Conservation (phyloP, 768 basidiomycete genomes). For the Candolleomyces aberdarensis region DNA sequence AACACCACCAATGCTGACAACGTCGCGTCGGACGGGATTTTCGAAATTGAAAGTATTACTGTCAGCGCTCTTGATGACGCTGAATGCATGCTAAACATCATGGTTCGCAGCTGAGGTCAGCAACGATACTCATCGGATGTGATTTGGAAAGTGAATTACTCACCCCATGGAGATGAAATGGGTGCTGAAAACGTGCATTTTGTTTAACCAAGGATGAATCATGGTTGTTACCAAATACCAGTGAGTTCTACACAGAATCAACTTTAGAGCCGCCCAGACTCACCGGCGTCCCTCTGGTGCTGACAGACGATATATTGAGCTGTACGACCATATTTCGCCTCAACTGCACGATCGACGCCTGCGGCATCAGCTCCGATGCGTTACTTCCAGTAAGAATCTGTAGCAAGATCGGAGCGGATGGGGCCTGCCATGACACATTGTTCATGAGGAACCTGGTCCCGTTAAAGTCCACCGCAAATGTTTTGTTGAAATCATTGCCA, state of each 20-base stretch:
- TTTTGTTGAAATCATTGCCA: slow-evolving; percentile 38
- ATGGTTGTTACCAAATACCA: no score
- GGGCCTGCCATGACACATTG: slow-evolving; percentile 22
- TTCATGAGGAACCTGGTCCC: slow-evolving; percentile 25
- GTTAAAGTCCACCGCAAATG: slow-evolving; percentile 22
- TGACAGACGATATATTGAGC: no score
- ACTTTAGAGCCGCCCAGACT: no score
- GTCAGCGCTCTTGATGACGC: slow-evolving; percentile 40
- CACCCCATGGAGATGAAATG: slow-evolving; percentile 47
- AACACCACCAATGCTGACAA: slow-evolving; percentile 38
- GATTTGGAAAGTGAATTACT: slow-evolving; percentile 11
- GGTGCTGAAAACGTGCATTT: slow-evolving; percentile 27
- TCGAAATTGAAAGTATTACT: slow-evolving; percentile 35
- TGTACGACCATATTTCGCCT: no score
- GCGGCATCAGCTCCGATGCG: slow-evolving; percentile 32
- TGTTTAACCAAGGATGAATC: no score
- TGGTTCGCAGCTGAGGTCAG: not conserved
- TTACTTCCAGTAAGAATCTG: slow-evolving; percentile 41
- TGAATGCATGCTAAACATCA: slow-evolving; percentile 28
- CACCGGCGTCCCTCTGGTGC: no score
- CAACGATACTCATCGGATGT: not conserved
- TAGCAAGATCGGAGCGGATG: slow-evolving; percentile 39
- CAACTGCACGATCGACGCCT: no score
- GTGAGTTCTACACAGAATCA: no score
- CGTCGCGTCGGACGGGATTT: slow-evolving; percentile 59